Evolutionary conservation across 192 early-diverging fungal genomes (phyloP), one percentile per base, ranked within the genome.

Genomic region (Endogone sp.): DNA sequence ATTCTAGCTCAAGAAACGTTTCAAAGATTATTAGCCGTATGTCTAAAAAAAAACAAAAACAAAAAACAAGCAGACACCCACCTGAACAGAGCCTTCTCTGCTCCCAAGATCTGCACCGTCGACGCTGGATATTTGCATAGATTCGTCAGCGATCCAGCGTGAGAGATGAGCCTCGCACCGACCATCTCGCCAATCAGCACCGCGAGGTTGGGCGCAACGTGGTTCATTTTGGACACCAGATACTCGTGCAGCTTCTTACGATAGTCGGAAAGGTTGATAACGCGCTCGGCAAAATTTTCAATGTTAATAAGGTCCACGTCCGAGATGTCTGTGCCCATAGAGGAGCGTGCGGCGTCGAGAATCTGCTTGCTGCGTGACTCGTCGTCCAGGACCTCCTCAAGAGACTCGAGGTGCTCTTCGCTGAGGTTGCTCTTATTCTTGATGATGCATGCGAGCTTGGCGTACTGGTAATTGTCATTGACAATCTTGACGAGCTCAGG

Each of bases 261-360:
- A 86, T 99, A 99, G 74, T 99, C 92, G 54, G 91, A 85, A 59
- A 99, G 84, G 54, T 87, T 82, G 60, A 96, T 93, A 32, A 99
- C 92, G 62, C 95, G 90, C 76, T 91, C 86, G 66, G 95, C 92
- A 86, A 98, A 97, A 76, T 83, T 84, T 79, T 93, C 87, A 65
- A 99, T 97, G 83, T 99, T 99, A 60, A 90, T 82, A 90, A 97
- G 88, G 79, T 99, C 97, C 54, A 96, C 84, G 61, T 94, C 93
- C 26, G 94, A 92, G 72, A 99, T 95, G 68, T 99, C 96, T 6
- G 95, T 97, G 60, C 97, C 97, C 97, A 99, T 99, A 23, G 96
- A 98, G 4, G 94, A 85, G 66, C 91, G 88, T 22, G 96, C 93
- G 64, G 96, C 98, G 67, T 95, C 93, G 60, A 97, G 66, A 64